Base-by-base conservation (phyloP, 345 rosid species). In the Trapa incisa region DNA sequence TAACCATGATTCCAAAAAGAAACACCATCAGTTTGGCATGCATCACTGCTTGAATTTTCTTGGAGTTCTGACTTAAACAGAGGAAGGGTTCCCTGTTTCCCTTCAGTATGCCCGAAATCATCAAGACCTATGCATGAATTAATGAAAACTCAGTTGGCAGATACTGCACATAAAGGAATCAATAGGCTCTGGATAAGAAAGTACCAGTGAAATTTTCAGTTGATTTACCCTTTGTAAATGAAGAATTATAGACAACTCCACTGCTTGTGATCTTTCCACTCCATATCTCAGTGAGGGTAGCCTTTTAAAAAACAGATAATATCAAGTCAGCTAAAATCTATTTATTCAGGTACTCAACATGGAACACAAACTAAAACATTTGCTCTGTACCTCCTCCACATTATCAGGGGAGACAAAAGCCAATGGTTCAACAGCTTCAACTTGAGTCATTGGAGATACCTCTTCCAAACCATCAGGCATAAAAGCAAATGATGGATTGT, bases 401-500 rank as follows among this genome's bases (percentile, higher is more conserved):
- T 80, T 75, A 80, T 79, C 81, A 53, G 96, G 98, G 43, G 82
- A 53, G 72, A 86, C 76, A 79, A 89, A 92, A 73, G 98, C 91
- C 77, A 89, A 67, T 15, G 96, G 96, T 67, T 85, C 82, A 6
- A 75, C 58, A 53, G 71, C 60, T 2, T 64, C 76, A 43, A 67
- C 71, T 71, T 81, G 83, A 47, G 85, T 81, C 47, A 82, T 72
- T 6, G 85, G 82, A 35, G 75, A 65, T 64, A 76, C 67, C 57
- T 82, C 80, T 60, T 81, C 92, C 86, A 89, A 87, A 60, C 72
- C 83, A 70, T 62, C 80, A 35, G 88, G 88, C 61, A 81, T 22
- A 38, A 67, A 50, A 63, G 71, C 78, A 66, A 83, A 79, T 47
- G 77, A 74, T 10, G 79, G 75, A 68, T 62, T 70, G 47, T 63